Conservation (phyloP, 2,329 filamentous ascomycete species). For the Dactylellina drechsleri region DNA sequence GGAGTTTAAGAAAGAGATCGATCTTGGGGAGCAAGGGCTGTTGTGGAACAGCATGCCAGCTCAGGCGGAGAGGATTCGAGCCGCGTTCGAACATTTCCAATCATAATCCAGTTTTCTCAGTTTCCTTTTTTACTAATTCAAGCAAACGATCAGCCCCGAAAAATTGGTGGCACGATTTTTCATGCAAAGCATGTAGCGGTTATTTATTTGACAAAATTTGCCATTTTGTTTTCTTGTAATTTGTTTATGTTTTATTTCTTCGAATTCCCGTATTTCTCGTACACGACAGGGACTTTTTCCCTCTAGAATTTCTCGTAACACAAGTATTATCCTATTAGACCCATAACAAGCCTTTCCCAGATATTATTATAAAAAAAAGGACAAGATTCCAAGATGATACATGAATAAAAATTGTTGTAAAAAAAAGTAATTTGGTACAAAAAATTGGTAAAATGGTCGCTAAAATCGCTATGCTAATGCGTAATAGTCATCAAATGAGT, state of each 20-base stretch:
- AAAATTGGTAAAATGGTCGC: slow-evolving; percentile 37
- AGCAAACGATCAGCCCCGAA: too few species aligned
- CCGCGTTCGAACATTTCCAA: slow-evolving; percentile 19
- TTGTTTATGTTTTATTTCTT: slow-evolving; percentile 11
- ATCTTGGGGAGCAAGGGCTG: slow-evolving; percentile 32
- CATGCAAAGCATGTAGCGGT: slow-evolving; percentile 1
- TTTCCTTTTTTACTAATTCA: too few species aligned
- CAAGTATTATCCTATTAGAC: slow-evolving; percentile 36
- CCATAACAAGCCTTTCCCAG: slow-evolving; percentile 21
- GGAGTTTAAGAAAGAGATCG: slow-evolving; percentile 24
- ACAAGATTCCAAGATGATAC: slow-evolving; percentile 36
- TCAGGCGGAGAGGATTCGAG: slow-evolving; percentile 27
- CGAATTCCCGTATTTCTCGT: slow-evolving; percentile 12
- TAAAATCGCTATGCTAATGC: slow-evolving; percentile 52
- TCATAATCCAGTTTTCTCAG: slow-evolving; percentile 2
- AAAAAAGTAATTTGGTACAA: neutral
- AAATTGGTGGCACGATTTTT: too few species aligned
- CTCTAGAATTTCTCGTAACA: slow-evolving; percentile 12
- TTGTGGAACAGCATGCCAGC: slow-evolving; percentile 39
- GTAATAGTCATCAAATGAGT: slow-evolving; percentile 37
- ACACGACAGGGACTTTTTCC: neutral
- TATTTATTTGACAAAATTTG: slow-evolving; percentile 2
- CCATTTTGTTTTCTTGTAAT: slow-evolving; percentile 6
- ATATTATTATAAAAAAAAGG: slow-evolving; percentile 18
- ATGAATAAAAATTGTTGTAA: slow-evolving; percentile 13